These are phyloP conservation scores for Moesziomyces antarcticus DNA, from an alignment of 1,284 basidiomycete species.

Conservation along the genomic window DNA sequence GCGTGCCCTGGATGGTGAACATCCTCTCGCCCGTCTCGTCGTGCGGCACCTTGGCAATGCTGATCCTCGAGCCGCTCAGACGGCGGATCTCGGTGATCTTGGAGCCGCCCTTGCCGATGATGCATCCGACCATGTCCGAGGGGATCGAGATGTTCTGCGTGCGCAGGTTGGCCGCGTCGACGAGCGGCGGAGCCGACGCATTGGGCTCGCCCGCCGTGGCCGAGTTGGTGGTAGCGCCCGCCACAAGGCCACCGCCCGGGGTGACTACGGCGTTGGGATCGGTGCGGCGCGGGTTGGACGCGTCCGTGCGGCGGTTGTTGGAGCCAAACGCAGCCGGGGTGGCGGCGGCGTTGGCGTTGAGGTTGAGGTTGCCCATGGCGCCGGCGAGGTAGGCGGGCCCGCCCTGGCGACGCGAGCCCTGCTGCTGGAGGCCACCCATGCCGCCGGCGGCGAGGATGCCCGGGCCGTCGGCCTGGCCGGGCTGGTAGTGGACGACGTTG, in stretches of 20 bases:
- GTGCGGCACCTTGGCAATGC: constrained; percentile 96
- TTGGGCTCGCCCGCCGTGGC: constrained; percentile 60
- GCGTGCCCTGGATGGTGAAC: constrained; percentile 98
- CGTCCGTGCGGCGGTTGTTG: constrained; percentile 48
- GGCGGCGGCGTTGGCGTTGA: constrained; percentile 13
- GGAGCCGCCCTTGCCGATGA: constrained; percentile 86
- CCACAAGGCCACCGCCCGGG: constrained; percentile 61
- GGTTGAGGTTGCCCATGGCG: constrained; percentile 40
- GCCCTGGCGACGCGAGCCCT: constrained; percentile 54
- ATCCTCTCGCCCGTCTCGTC: constrained; percentile 98
- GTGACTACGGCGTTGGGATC: constrained; percentile 59
- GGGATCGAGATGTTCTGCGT: constrained; percentile 99
- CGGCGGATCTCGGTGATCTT: constrained; percentile 99
- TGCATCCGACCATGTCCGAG: constrained; percentile 82
- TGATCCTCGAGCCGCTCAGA: constrained; percentile 94
- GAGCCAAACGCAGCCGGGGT: constrained; percentile 1
- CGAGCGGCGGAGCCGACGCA: constrained; percentile 55
- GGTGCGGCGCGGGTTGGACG: constrained; percentile 32
- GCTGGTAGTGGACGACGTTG: constrained; percentile 86
- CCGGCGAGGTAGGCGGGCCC: constrained; percentile 68
- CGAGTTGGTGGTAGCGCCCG: constrained; percentile 51
- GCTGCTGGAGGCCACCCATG: constrained; percentile 62
- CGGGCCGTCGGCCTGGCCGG: constrained; percentile 69
- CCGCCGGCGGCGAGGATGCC: constrained; percentile 71
- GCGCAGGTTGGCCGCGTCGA: constrained; percentile 78